Conservation (phyloP, 1,284 basidiomycete genomes). For the Agroathelia rolfsii region DNA sequence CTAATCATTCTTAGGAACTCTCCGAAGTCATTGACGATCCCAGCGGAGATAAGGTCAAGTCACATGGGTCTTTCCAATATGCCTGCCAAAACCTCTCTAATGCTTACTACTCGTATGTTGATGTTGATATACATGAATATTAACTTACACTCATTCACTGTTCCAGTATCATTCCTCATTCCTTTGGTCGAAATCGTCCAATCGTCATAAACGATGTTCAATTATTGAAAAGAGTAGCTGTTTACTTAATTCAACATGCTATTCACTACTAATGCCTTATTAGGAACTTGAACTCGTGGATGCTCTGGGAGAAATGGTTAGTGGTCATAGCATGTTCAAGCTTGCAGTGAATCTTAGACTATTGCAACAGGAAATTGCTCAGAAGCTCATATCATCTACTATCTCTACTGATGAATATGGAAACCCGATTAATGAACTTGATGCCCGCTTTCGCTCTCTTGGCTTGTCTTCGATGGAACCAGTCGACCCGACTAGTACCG, state of each 20-base stretch:
- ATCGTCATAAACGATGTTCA: slow-evolving; percentile 30
- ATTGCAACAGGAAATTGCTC: slow-evolving; percentile 41
- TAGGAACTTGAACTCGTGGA: slow-evolving; percentile 59
- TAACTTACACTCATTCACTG: slow-evolving; percentile 1
- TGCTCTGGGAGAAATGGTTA: slow-evolving; percentile 53
- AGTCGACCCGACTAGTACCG: slow-evolving; percentile 29
- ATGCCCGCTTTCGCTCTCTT: slow-evolving; percentile 47
- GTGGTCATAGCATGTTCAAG: slow-evolving; percentile 5
- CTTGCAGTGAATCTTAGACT: neutral
- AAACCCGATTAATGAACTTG: slow-evolving; percentile 43
- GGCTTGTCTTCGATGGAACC: slow-evolving; percentile 44
- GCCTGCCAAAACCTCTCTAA: slow-evolving; percentile 41
- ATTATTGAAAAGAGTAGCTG: slow-evolving; percentile 32
- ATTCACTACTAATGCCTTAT: slow-evolving; percentile 1
- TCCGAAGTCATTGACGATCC: slow-evolving; percentile 43
- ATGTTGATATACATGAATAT: slow-evolving; percentile 3
- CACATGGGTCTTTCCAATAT: slow-evolving; percentile 25
- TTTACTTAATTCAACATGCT: neutral
- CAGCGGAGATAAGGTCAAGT: slow-evolving; percentile 27
- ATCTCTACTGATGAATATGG: slow-evolving; percentile 31
- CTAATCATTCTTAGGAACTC: slow-evolving; percentile 28
- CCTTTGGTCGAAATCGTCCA: slow-evolving; percentile 44
- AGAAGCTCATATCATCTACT: slow-evolving; percentile 41
- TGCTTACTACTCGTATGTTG: slow-evolving; percentile 48
- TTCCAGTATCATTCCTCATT: slow-evolving; percentile 50